Percentiles rank a stretch among this genome's conserved stretches.
These are phyloP conservation scores for Mortierella alpina DNA, from an alignment of 192 early-diverging fungal species.

Conservation along the genomic window DNA sequence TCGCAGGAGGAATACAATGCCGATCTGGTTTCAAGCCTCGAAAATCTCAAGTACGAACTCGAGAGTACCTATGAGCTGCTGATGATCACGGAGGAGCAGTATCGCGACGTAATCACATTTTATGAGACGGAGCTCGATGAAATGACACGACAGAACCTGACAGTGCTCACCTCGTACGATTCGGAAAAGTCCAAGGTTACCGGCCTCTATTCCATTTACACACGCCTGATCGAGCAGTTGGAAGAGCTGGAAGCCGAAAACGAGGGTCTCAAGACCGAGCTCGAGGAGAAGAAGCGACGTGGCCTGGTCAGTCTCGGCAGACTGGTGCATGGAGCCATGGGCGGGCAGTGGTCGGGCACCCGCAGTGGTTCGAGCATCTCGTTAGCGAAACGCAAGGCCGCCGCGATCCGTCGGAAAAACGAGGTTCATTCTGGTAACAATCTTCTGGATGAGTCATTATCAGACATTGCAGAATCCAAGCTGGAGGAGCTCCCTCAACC, in stretches of 20 bases:
- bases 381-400: slow-evolving; percentile 25
- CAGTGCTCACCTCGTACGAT: slow-evolving; percentile 46
- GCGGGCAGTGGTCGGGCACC: slow-evolving; percentile 40
- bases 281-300: slow-evolving; percentile 51
- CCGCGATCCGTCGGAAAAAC: slow-evolving; percentile 13
- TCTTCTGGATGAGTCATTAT: slow-evolving; percentile 28
- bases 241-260: slow-evolving; percentile 57
- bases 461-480: background rate
- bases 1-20: slow-evolving; percentile 45
- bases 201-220: slow-evolving; percentile 47
- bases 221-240: slow-evolving; percentile 45
- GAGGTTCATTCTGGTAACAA: background rate
- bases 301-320: slow-evolving; percentile 41
- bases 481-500: slow-evolving; percentile 21
- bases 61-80: slow-evolving; percentile 61
- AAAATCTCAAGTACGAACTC: slow-evolving; percentile 55
- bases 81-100: slow-evolving; percentile 57
- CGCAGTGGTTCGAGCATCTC: slow-evolving; percentile 30
- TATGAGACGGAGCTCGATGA: slow-evolving; percentile 53
- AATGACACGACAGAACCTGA: slow-evolving; percentile 50
- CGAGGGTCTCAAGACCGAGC: slow-evolving; percentile 48
- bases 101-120: slow-evolving; percentile 48
- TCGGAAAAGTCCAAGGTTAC: slow-evolving; percentile 54
- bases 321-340: slow-evolving; percentile 45
- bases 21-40: slow-evolving; percentile 43